Base-by-base conservation (phyloP, 306 rosid species). In the Pterocarpus macrocarpus region DNA sequence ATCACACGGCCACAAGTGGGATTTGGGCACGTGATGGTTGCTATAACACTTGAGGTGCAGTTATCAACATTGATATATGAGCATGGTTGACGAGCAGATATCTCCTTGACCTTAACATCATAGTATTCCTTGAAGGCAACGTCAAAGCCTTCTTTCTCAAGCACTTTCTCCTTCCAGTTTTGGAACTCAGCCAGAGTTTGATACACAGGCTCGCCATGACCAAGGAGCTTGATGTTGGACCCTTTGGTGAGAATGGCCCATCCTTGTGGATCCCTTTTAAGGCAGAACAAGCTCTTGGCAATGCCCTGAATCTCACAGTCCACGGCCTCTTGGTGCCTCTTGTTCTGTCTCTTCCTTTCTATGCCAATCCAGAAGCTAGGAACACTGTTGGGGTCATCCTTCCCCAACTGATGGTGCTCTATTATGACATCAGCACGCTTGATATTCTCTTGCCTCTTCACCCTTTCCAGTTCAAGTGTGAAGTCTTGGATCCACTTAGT, bases 201-300 rank as follows among this genome's bases (percentile, higher is more conserved):
- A 28, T 77, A 72, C 36, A 78, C 73, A 45, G 83, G 15, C 50
- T 85, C 81, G 0, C 85, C 85, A 10, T 78, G 85, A 34, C 83
- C 75, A 0, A 85, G 41, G 3, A 47, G 55, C 35, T 76, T 77
- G 5, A 85, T 78, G 68, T 67, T 77, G 0, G 14, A 2, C 16
- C 88, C 88, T 85, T 85, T 81, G 74, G 74, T 81, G 7, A 85
- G 88, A 59, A 85, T 50, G 34, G 76, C 82, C 85, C 88, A 85
- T 7, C 88, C 88, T 10, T 73, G 79, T 28, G 72, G 85, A 14
- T 85, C 83, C 1, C 72, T 22, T 13, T 45, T 82, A 3, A 81
- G 78, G 58, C 81, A 68, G 30, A 81, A 63, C 62, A 85, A 66
- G 50, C 34, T 22, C 71, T 81, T 66, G 1, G 64, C 85, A 7